A percentile compares a stretch with the other conserved stretches of the same genome.
phyloP scores from a whole-genome alignment of 495 filamentous ascomycete genomes.

The Penicillium soppii region DNA sequence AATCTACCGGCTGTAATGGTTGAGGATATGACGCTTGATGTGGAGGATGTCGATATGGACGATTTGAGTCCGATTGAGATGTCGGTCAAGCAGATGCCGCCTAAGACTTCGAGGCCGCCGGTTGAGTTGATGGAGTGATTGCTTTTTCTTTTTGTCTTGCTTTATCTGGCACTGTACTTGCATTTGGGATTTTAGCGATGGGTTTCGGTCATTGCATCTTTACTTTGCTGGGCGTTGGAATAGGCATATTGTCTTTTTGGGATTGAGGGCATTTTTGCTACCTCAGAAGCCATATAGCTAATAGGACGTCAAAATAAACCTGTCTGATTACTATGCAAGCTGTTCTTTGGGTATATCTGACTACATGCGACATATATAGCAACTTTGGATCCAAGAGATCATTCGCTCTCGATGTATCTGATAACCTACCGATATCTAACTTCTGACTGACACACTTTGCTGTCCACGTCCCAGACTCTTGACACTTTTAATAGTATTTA shows the following conservation, averaged over 20 bases:
- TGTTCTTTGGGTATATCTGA: background rate
- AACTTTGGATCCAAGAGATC: too few species aligned
- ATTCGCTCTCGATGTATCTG: too few species aligned
- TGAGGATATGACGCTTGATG: conserved; percentile 73
- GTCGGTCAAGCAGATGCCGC: conserved; percentile 54
- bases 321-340: background rate
- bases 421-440: background rate
- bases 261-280: background rate
- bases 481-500: background rate
- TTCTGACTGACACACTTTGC: too few species aligned
- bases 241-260: background rate
- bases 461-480: background rate
- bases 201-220: conserved; percentile 9
- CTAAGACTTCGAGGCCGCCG: conserved; percentile 81
- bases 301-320: background rate
- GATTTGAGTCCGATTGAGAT: conserved; percentile 42
- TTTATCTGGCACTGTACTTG: too few species aligned
- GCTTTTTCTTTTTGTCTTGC: too few species aligned
- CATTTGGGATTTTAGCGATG: conserved; percentile 10
- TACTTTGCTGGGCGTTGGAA: conserved; percentile 4
- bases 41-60: conserved; percentile 35
- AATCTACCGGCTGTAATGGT: conserved; percentile 86
- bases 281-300: background rate
- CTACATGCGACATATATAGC: too few species aligned
- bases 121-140: conserved; percentile 80